Conservation (phyloP, 73 alveolate genomes). For the Paramecium tetraurelia region DNA sequence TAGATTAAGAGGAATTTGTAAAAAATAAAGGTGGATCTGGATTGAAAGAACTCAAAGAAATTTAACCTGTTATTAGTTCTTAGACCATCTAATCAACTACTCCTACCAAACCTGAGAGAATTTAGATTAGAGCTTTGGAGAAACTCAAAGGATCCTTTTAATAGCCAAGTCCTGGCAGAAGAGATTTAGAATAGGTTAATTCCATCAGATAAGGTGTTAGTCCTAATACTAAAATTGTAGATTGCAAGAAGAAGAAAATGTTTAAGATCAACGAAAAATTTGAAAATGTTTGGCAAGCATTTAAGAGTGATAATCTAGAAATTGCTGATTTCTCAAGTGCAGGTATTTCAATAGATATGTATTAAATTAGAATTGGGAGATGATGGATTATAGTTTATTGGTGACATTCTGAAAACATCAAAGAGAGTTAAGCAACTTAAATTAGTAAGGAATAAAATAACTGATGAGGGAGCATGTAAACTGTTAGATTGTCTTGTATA, state of each 20-base stretch:
- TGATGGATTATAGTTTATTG: neutral
- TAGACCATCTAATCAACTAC: neutral
- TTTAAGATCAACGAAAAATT: slow-evolving; percentile 33
- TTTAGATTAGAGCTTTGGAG: neutral
- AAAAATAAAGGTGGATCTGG: neutral
- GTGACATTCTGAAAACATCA: neutral
- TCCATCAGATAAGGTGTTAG: neutral
- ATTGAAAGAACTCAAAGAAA: neutral
- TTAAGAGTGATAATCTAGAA: slow-evolving; percentile 30
- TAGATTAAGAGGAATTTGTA: neutral
- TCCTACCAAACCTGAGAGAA: neutral
- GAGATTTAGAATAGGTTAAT: neutral
- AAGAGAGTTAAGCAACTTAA: slow-evolving; percentile 30
- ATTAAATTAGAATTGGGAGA: neutral
- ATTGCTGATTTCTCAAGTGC: slow-evolving; percentile 40
- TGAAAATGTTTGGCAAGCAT: slow-evolving; percentile 27
- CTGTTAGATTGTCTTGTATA: neutral
- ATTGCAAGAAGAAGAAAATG: neutral
- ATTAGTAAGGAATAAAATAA: slow-evolving; percentile 26
- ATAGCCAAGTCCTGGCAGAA: neutral
- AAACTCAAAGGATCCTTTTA: neutral
- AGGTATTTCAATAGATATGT: neutral
- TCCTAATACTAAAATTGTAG: neutral
- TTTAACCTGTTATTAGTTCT: neutral
- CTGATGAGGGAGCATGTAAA: slow-evolving; percentile 44